Conservation (phyloP, 352 stramenopile species). For the Phytophthora palmivora region DNA sequence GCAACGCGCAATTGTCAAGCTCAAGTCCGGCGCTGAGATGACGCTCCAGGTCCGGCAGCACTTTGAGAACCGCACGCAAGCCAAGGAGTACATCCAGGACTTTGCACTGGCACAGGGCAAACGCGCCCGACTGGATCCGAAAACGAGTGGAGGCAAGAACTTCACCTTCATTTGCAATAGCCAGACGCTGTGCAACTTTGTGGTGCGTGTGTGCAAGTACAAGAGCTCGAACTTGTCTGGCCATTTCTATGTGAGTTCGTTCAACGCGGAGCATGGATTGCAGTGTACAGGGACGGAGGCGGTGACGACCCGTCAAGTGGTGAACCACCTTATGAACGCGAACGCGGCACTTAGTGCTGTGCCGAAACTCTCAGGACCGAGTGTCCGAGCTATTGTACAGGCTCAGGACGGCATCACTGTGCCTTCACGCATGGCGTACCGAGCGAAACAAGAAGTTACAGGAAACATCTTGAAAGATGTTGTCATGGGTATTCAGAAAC, state of each 20-base stretch:
- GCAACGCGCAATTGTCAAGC: slow-evolving; percentile 32
- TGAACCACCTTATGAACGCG: slow-evolving; percentile 40
- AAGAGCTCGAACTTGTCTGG: slow-evolving; percentile 31
- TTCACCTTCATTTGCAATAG: slow-evolving; percentile 59
- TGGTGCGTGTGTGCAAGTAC: slow-evolving; percentile 47
- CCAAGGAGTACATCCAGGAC: slow-evolving; percentile 58
- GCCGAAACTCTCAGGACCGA: slow-evolving; percentile 40
- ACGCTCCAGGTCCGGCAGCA: slow-evolving; percentile 45
- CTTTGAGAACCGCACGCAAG: slow-evolving; percentile 39
- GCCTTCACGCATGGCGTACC: slow-evolving; percentile 47
- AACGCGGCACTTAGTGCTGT: slow-evolving; percentile 39
- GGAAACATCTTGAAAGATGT: slow-evolving; percentile 41
- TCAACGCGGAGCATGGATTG: slow-evolving; percentile 38
- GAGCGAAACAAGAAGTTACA: slow-evolving; percentile 40
- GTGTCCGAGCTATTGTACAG: slow-evolving; percentile 48
- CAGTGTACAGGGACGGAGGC: slow-evolving; percentile 46
- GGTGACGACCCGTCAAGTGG: slow-evolving; percentile 50
- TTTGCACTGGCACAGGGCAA: slow-evolving; percentile 60
- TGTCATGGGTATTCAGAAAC: slow-evolving; percentile 47
- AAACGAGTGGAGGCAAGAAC: slow-evolving; percentile 57
- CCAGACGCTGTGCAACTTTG: slow-evolving; percentile 48
- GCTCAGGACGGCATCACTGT: slow-evolving; percentile 46
- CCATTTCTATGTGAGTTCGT: slow-evolving; percentile 49
- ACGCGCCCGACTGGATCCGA: slow-evolving; percentile 44
- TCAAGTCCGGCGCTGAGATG: slow-evolving; percentile 40